Evolutionary conservation across 2,329 filamentous ascomycete genomes (phyloP).

Genomic region (Alternaria ethzedia): DNA sequence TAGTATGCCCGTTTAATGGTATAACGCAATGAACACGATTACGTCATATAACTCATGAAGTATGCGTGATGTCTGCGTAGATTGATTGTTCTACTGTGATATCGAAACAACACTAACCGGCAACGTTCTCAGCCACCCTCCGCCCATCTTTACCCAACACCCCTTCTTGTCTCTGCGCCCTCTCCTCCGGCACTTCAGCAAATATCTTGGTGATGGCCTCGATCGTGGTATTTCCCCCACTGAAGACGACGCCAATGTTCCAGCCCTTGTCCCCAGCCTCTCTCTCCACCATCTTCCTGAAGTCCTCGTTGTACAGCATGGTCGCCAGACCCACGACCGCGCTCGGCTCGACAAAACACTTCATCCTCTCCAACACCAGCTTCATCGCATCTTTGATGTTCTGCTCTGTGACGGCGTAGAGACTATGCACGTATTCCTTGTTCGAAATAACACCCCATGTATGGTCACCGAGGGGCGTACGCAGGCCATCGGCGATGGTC

Average conservation of each 20-base stretch:
- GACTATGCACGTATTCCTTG: slow-evolving; percentile 69
- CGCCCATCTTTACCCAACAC: slow-evolving; percentile 51
- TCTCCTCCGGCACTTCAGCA: slow-evolving; percentile 33
- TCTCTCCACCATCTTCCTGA: slow-evolving; percentile 67
- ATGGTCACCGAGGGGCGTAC: slow-evolving; percentile 77
- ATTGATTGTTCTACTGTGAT: not conserved
- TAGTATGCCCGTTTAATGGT: not conserved
- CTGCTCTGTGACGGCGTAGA: slow-evolving; percentile 79
- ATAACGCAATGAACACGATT: not conserved
- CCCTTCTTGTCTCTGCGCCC: slow-evolving; percentile 49
- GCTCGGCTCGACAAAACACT: slow-evolving; percentile 89
- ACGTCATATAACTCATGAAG: not conserved
- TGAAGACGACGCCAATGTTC: slow-evolving; percentile 69
- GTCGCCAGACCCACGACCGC: slow-evolving; percentile 84
- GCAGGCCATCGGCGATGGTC: slow-evolving; percentile 87
- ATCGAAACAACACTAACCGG: slow-evolving; percentile 38
- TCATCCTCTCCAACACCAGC: slow-evolving; percentile 84
- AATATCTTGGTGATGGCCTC: slow-evolving; percentile 66
- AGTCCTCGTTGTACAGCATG: slow-evolving; percentile 84
- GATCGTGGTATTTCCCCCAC: slow-evolving; percentile 69
- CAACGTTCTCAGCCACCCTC: slow-evolving; percentile 55
- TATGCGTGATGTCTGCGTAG: not conserved
- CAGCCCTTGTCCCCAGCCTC: slow-evolving; percentile 77
- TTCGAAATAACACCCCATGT: slow-evolving; percentile 82
- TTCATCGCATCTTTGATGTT: slow-evolving; percentile 80